Base-by-base conservation (phyloP, 768 basidiomycete species). In the Vararia minispora region DNA sequence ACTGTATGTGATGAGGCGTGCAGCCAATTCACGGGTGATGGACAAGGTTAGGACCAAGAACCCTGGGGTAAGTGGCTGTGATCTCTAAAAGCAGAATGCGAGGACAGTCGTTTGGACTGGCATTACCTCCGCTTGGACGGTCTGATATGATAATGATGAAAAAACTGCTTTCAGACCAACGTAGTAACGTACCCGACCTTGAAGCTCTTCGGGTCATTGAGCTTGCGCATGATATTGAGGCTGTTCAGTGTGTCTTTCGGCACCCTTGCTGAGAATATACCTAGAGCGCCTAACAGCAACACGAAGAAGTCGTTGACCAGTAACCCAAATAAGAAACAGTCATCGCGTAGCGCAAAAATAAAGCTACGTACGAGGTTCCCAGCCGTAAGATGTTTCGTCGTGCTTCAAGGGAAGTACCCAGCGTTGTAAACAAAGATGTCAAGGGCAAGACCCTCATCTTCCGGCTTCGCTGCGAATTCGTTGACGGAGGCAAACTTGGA, bases 241-340 rank as follows among this genome's bases (percentile, higher is more conserved):
- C 29, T 31, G 17, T 12, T 24, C 4, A 30, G 20, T 13, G 30
- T 23, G 13, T 31, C 38, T 6, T 21, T 17, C n/a, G n/a, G 10
- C 8, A 39, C 30, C 8, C 4, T 22, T 5, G 20, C 5, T 30
- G 29, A 32, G 22, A 6, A 25, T 39, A 71, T 69, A 0, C 58
- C 41, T 17, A 60, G 57, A 4, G 72, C 43, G 0, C 58, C 51
- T 2, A 71, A 54, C 0, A 72, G 53, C 5, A 61, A 53, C 6
- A 56, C 59, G 1, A 65, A 54, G 6, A 76, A 49, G 45, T 60
- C 45, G 47, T 74, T 73, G 28, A 69, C 62, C 42, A 74, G 71
- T 0, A 72, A 38, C 10, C 72, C 74, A n/a, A n/a, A n/a, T n/a
- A n/a, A n/a, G n/a, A n/a, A n/a, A n/a, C n/a, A n/a, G n/a, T n/a